Percentiles rank a stretch among this genome's conserved stretches.
phyloP scores from a whole-genome alignment of 2,329 filamentous ascomycete genomes.

The Stylonectria norvegica region DNA sequence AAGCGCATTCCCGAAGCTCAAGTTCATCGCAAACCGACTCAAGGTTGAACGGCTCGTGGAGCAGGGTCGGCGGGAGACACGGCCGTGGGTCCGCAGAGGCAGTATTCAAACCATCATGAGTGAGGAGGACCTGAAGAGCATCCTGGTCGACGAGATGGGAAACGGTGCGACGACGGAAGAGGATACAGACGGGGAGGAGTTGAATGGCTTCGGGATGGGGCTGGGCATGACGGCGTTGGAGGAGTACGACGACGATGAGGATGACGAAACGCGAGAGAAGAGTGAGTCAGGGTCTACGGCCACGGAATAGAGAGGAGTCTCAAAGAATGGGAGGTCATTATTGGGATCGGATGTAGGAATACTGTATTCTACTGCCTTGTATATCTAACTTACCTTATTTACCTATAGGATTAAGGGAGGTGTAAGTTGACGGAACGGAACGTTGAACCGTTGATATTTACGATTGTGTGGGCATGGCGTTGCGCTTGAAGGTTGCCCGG shows the following conservation, averaged over 20 bases:
- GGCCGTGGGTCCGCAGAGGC: constrained; percentile 45
- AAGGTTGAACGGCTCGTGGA: constrained; percentile 74
- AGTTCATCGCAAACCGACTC: constrained; percentile 84
- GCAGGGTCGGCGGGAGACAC: constrained; percentile 52
- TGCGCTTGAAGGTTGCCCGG: too few relatives aligned
- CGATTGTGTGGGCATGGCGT: too few relatives aligned
- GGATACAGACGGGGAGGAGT: constrained; percentile 35
- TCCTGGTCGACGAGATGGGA: constrained; percentile 40
- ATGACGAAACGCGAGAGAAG: constrained; percentile 19
- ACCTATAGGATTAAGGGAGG: too few relatives aligned
- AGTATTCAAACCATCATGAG: constrained; percentile 60
- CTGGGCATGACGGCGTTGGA: constrained; percentile 27
- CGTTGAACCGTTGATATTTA: too few relatives aligned
- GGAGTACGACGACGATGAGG: constrained; percentile 18
- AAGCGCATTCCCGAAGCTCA: constrained; percentile 84
- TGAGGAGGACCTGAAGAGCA: constrained; percentile 54
- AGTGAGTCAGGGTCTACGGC: too few relatives aligned
- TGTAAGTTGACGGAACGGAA: too few relatives aligned
- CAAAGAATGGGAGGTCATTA: too few relatives aligned
- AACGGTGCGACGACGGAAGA: constrained; percentile 35
- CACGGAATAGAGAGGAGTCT: too few relatives aligned
- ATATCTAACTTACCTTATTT: too few relatives aligned
- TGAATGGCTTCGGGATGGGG: constrained; percentile 17
- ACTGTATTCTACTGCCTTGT: too few relatives aligned
- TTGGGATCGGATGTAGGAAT: too few relatives aligned